phyloP scores from a whole-genome alignment of 2,329 filamentous ascomycete genomes.

The Beauveria rudraprayagi region DNA sequence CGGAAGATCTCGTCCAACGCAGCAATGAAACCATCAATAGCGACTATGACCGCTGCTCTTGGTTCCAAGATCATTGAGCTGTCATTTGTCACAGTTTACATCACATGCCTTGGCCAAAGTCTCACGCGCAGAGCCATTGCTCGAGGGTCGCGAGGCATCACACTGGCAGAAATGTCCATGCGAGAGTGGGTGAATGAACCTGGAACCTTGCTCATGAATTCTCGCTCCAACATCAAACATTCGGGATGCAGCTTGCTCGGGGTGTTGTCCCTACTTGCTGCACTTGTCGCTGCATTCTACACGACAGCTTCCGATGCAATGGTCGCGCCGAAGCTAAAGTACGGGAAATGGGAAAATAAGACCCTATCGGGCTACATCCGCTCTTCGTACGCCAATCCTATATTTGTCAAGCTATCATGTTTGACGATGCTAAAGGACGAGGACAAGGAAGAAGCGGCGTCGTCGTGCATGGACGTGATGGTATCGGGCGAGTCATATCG shows the following conservation, averaged over 20 bases:
- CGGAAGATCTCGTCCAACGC: constrained; percentile 44
- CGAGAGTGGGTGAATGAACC: constrained; percentile 66
- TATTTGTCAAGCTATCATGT: constrained; percentile 49
- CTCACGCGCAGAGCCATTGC: constrained; percentile 61
- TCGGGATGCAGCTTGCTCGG: constrained; percentile 58
- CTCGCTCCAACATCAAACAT: constrained; percentile 49
- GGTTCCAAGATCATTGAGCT: constrained; percentile 71
- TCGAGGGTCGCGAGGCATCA: constrained; percentile 54
- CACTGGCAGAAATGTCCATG: constrained; percentile 71
- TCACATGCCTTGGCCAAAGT: constrained; percentile 66
- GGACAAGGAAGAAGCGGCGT: constrained; percentile 33
- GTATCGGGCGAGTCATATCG: constrained; percentile 64
- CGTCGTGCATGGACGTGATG: constrained; percentile 60
- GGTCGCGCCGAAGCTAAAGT: constrained; percentile 63
- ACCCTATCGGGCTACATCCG: constrained; percentile 49
- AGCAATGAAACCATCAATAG: constrained; percentile 52
- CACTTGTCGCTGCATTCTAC: constrained; percentile 62
- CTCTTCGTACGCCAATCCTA: constrained; percentile 54
- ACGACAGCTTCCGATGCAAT: constrained; percentile 69
- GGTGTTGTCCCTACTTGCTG: constrained; percentile 53
- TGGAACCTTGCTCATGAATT: constrained; percentile 64
- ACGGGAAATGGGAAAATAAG: constrained; percentile 41
- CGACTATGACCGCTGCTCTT: constrained; percentile 58
- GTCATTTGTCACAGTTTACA: constrained; percentile 69
- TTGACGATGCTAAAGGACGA: constrained; percentile 47